A percentile compares a stretch with the other conserved stretches of the same genome.
These are phyloP conservation scores for Candolleomyces eurysporus DNA, from an alignment of 768 basidiomycete genomes.

Conservation along the genomic window DNA sequence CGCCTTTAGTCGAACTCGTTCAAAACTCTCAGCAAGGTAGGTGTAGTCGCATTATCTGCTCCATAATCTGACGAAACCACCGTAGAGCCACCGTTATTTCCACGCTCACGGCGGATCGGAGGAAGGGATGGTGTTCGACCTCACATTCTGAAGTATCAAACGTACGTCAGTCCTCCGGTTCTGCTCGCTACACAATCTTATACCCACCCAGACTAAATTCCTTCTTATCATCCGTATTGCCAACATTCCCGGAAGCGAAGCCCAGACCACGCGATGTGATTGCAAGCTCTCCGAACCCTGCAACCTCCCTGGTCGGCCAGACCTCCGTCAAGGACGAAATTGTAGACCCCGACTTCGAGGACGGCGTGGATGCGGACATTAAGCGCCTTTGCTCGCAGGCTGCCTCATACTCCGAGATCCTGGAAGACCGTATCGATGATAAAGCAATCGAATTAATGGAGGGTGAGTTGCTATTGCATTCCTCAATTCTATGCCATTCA, in stretches of 20 bases:
- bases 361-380: constrained; percentile 30
- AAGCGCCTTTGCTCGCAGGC: constrained; percentile 27
- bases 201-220: constrained; percentile 29
- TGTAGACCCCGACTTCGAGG: constrained; percentile 2
- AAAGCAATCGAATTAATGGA: constrained; percentile 53
- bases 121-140: constrained; percentile 25
- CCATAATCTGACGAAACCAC: neutral
- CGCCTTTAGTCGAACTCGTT: constrained; percentile 35
- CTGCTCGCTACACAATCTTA: neutral
- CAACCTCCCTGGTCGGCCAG: constrained; percentile 12
- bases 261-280: neutral
- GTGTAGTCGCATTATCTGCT: constrained; percentile 9
- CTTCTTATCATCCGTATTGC: constrained; percentile 35
- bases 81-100: constrained; percentile 33
- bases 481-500: neutral
- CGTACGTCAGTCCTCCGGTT: constrained; percentile 13
- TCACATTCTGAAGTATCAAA: constrained; percentile 28
- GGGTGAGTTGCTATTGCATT: constrained; percentile 31
- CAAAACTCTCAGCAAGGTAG: constrained; percentile 49
- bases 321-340: neutral
- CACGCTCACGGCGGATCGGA: constrained; percentile 49
- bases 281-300: neutral
- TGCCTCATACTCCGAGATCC: constrained; percentile 34
- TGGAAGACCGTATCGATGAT: constrained; percentile 57
- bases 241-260: neutral